phyloP scores from a whole-genome alignment of 208 protist genomes.

The Leishmania aethiopica region DNA sequence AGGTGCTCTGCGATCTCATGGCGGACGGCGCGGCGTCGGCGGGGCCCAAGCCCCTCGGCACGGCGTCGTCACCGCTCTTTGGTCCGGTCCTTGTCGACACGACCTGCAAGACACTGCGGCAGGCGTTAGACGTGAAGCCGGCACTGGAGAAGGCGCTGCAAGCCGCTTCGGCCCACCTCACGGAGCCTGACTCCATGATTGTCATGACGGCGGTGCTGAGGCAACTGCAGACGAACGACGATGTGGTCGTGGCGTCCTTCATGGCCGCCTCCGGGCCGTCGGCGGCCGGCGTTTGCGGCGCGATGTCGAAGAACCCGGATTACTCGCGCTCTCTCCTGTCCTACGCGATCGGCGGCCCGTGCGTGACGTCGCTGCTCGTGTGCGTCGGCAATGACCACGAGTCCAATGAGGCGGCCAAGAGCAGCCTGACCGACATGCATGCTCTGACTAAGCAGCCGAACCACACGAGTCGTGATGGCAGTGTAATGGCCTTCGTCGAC shows the following conservation, averaged over 20 bases:
- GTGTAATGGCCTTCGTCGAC: constrained; percentile 50
- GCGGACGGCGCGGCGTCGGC: constrained; percentile 5
- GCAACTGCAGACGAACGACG: constrained; percentile 36
- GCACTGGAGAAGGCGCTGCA: constrained; percentile 34
- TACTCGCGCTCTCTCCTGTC: constrained; percentile 57
- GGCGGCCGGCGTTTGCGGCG: constrained; percentile 29
- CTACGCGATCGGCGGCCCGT: constrained; percentile 59
- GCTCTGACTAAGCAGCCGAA: constrained; percentile 50
- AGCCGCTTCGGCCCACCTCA: constrained; percentile 17
- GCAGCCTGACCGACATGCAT: constrained; percentile 28
- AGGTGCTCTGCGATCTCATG: constrained; percentile 61
- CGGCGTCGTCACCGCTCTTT: constrained; percentile 59
- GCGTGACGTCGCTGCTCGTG: constrained; percentile 45
- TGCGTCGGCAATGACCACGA: constrained; percentile 34
- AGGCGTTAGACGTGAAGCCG: constrained; percentile 20
- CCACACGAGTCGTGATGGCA: constrained; percentile 46
- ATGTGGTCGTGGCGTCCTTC: constrained; percentile 56
- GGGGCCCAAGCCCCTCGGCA: constrained; percentile 28
- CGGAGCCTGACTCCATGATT: constrained; percentile 35
- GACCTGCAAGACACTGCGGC: constrained; percentile 16
- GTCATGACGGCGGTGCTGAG: constrained; percentile 53
- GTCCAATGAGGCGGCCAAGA: constrained; percentile 20
- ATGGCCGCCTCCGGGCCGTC: constrained; percentile 30
- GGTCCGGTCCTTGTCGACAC: constrained; percentile 40
- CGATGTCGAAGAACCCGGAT: constrained; percentile 37